phyloP scores from a whole-genome alignment of 306 rosid genomes.

The Vicia sativa region DNA sequence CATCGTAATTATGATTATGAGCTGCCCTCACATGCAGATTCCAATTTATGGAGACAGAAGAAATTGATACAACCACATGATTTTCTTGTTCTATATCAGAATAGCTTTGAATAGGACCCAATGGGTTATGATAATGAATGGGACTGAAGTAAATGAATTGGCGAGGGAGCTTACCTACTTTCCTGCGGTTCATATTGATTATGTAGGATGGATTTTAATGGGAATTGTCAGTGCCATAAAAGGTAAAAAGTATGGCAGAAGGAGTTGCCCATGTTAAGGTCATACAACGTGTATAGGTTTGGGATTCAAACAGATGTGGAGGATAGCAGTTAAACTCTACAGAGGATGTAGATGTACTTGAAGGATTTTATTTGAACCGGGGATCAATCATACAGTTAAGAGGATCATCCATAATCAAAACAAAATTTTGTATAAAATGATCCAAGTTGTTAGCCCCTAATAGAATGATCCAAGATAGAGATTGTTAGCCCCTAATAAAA shows the following conservation, averaged over 20 bases:
- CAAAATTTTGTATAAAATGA: too few species aligned
- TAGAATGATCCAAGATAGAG: too few species aligned
- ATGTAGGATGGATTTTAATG: slow-evolving; percentile 20
- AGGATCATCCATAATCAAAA: too few species aligned
- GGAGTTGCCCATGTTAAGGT: background rate
- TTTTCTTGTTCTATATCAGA: background rate
- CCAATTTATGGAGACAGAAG: slow-evolving; percentile 37
- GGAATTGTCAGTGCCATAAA: background rate
- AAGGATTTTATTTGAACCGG: too few species aligned
- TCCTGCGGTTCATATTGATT: slow-evolving; percentile 34
- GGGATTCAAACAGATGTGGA: background rate
- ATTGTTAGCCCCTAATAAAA: too few species aligned
- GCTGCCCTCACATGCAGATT: slow-evolving; percentile 34
- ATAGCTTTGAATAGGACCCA: slow-evolving; percentile 10
- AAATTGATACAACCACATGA: slow-evolving; percentile 32
- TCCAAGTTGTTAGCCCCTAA: too few species aligned
- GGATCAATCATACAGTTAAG: too few species aligned
- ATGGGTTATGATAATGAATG: slow-evolving; percentile 34
- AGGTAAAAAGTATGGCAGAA: background rate
- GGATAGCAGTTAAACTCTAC: too few species aligned
- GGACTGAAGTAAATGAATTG: slow-evolving; percentile 34
- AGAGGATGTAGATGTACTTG: too few species aligned
- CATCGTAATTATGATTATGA: background rate
- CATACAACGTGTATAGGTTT: background rate
- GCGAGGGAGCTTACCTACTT: slow-evolving; percentile 44